Conservation (phyloP, 2,329 filamentous ascomycete species). For the Neopestalotiopsis rosae region DNA sequence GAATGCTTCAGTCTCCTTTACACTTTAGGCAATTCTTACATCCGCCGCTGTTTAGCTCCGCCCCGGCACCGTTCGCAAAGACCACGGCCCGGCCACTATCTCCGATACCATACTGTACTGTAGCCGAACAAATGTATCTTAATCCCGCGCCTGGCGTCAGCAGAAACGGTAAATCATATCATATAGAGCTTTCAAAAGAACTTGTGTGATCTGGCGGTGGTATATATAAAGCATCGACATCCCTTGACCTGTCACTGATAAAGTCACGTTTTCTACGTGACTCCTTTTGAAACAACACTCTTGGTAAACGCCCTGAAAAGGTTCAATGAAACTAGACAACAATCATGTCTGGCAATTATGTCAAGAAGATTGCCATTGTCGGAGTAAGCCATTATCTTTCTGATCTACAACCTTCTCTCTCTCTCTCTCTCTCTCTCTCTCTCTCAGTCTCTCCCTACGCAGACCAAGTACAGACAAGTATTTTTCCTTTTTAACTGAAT, state of each 20-base stretch:
- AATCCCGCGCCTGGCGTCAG: background rate
- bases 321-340: background rate
- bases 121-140: background rate
- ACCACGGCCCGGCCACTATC: background rate
- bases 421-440: slow-evolving; percentile 10
- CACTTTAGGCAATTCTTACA: background rate
- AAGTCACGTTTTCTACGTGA: too few species aligned
- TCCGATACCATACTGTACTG: background rate
- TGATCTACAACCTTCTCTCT: background rate
- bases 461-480: background rate
- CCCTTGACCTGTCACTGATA: too few species aligned
- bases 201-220: background rate
- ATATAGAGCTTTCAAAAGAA: background rate
- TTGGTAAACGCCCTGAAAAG: background rate
- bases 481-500: background rate
- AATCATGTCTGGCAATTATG: slow-evolving; percentile 16
- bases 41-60: background rate
- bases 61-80: background rate
- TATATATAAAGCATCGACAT: too few species aligned
- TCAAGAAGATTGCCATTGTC: slow-evolving; percentile 51
- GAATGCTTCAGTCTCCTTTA: background rate
- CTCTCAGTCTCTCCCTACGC: slow-evolving; percentile 11
- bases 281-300: too few species aligned
- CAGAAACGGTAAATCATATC: background rate
- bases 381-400: slow-evolving; percentile 44